A percentile compares a stretch with the other conserved stretches of the same genome.
Evolutionary conservation across 1,139 yeast species (phyloP).

Genomic region (Taiozyma sp.): DNA sequence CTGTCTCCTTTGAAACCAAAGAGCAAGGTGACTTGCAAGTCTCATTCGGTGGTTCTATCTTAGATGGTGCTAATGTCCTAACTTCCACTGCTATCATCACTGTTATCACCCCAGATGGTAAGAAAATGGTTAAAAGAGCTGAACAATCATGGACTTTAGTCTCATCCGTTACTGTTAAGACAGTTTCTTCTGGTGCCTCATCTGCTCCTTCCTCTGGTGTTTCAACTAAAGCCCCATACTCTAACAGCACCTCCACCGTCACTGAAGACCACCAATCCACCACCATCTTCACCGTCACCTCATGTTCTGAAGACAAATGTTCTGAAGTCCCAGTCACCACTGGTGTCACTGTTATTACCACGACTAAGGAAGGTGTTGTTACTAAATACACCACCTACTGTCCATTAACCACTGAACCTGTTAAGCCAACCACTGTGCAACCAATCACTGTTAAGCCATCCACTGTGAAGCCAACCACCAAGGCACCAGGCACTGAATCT

Average conservation of each 20-base stretch:
- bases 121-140: slow-evolving; percentile 1
- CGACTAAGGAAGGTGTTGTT: slow-evolving; percentile 22
- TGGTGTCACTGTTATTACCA: slow-evolving; percentile 38
- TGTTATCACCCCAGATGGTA: slow-evolving; percentile 2
- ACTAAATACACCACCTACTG: slow-evolving; percentile 33
- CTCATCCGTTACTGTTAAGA: slow-evolving; percentile 1
- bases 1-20: neutral
- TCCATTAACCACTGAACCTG: slow-evolving; percentile 25
- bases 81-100: slow-evolving; percentile 1
- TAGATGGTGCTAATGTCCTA: neutral
- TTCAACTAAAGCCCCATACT: slow-evolving; percentile 1
- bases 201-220: slow-evolving; percentile 5
- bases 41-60: slow-evolving; percentile 2
- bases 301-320: slow-evolving; percentile 38
- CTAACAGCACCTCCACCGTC: slow-evolving; percentile 12
- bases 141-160: neutral
- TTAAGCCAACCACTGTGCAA: too few species aligned
- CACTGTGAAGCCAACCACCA: neutral
- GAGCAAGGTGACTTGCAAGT: neutral
- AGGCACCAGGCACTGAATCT: too few species aligned
- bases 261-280: slow-evolving; percentile 19
- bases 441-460: neutral
- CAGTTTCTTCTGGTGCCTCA: slow-evolving; percentile 4
- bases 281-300: slow-evolving; percentile 39
- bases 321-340: slow-evolving; percentile 34